Evolutionary conservation across 495 filamentous ascomycete genomes (phyloP), one percentile per base, ranked within the genome.

Genomic region (Penicillium cosmopolitanum): DNA sequence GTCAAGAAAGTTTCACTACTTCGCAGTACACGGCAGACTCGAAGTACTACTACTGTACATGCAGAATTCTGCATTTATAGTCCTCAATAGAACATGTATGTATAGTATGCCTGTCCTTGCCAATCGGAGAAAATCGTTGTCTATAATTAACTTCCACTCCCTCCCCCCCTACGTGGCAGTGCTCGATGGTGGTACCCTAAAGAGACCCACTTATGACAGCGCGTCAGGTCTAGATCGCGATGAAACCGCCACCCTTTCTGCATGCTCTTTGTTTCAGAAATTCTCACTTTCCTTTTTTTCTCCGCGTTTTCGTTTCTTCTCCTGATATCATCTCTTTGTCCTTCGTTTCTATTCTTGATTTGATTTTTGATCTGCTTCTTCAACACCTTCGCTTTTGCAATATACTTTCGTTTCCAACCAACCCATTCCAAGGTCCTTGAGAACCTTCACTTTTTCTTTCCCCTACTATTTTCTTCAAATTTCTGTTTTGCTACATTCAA

Each of bases 401-500:
- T 19, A 16, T 44, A 8, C 48, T 21, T 34, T 55, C 43, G 53
- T 51, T 48, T 35, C n/a, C 31, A 34, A 34, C 36, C 31, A 19
- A 60, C 46, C 12, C 11, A 25, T 2, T 21, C 19, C 1, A 21
- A 21, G 19, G 19, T 28, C 23, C 21, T 28, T 13, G 21, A 48
- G 15, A 44, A 16, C 21, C 15, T 13, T 48, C 19, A 2, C 46
- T 19, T 21, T 23, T 33, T 34, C 38, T 40, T 43, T 56, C 50
- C 53, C 53, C 28, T 58, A 18, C 42, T 55, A 16, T 65, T 2
- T 40, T 23, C 9, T 5, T 23, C 23, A 23, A 23, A 23, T 23
- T 62, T 54, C 47, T 21, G 38, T 58, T 51, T 48, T 54, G 34
- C 13, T 38, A 34, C 34, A 23, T 56, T 52, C 55, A 61, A 21